Conservation (phyloP, 495 filamentous ascomycete genomes). For the Podospora conica region DNA sequence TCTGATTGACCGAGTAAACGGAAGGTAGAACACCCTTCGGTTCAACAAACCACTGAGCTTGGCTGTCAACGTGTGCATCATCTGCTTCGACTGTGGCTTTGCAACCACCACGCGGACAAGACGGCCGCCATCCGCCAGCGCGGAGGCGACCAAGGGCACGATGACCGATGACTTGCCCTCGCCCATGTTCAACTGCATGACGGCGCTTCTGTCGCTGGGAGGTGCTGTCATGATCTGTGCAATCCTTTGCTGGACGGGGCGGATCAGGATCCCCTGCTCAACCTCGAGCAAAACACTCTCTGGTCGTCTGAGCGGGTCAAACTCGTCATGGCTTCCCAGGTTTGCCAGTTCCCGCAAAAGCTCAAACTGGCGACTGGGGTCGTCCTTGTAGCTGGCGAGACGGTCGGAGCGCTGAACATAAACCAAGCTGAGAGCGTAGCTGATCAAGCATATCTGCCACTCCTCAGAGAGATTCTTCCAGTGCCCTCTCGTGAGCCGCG, state of each 20-base stretch:
- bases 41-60: conserved; percentile 57
- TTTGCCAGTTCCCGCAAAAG: conserved; percentile 48
- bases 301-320: conserved; percentile 44
- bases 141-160: conserved; percentile 54
- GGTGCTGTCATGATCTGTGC: conserved; percentile 53
- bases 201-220: conserved; percentile 36
- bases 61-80: conserved; percentile 52
- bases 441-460: conserved; percentile 31
- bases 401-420: conserved; percentile 36
- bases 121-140: conserved; percentile 46
- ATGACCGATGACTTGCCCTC: conserved; percentile 69
- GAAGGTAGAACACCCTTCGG: conserved; percentile 54
- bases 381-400: conserved; percentile 12
- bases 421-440: conserved; percentile 33
- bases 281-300: conserved; percentile 60
- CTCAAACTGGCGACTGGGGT: conserved; percentile 25
- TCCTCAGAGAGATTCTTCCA: conserved; percentile 16
- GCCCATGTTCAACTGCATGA: conserved; percentile 72
- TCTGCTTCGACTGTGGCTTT: conserved; percentile 57
- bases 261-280: conserved; percentile 57
- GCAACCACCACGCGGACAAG: conserved; percentile 56
- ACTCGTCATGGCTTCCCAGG: conserved; percentile 42
- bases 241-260: conserved; percentile 53
- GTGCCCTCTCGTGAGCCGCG: conserved; percentile 15
- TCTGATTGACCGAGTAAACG: conserved; percentile 51